Percentiles rank a stretch among this genome's conserved stretches.
phyloP scores from a whole-genome alignment of 2,329 filamentous ascomycete species.

The Gaeumannomyces sp. region DNA sequence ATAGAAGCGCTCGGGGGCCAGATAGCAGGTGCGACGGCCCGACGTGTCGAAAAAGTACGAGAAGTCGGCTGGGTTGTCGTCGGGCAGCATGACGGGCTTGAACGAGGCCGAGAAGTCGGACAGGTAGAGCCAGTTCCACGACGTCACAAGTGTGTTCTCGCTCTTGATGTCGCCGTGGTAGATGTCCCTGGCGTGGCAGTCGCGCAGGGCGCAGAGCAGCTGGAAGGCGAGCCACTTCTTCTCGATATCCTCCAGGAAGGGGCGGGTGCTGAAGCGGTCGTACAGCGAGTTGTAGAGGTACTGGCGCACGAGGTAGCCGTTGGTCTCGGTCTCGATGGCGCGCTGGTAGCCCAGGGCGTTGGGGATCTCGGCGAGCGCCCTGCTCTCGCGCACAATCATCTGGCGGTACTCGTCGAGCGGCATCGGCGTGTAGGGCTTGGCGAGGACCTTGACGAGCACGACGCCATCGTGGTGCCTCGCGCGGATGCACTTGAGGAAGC shows the following conservation, averaged over 20 bases:
- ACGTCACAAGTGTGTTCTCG: slow-evolving; percentile 93
- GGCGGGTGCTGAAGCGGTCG: slow-evolving; percentile 91
- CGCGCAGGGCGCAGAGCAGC: slow-evolving; percentile 82
- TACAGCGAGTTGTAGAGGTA: slow-evolving; percentile 96
- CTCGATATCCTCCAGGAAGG: slow-evolving; percentile 94
- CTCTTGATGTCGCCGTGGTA: slow-evolving; percentile 99
- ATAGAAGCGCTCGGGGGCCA: slow-evolving; percentile 89
- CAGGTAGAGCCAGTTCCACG: slow-evolving; percentile 98
- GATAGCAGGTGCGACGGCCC: slow-evolving; percentile 83
- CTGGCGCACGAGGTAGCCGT: slow-evolving; percentile 89
- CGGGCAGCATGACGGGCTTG: slow-evolving; percentile 87
- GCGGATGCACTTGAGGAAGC: slow-evolving; percentile 95
- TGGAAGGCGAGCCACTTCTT: slow-evolving; percentile 99
- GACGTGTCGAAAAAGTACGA: slow-evolving; percentile 97
- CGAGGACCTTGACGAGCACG: slow-evolving; percentile 88
- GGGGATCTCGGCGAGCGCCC: slow-evolving; percentile 71
- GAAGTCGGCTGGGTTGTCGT: slow-evolving; percentile 95
- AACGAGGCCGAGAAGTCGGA: slow-evolving; percentile 96
- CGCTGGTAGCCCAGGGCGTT: slow-evolving; percentile 89
- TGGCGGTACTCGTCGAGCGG: slow-evolving; percentile 73
- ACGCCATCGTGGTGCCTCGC: slow-evolving; percentile 85
- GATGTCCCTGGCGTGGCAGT: slow-evolving; percentile 82
- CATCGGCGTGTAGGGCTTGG: slow-evolving; percentile 83
- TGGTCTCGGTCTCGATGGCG: slow-evolving; percentile 83
- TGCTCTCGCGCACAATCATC: slow-evolving; percentile 71